Evolutionary conservation across 2,329 filamentous ascomycete genomes (phyloP), one percentile per base, ranked within the genome.

Genomic region (Beauveria pseudobassiana): DNA sequence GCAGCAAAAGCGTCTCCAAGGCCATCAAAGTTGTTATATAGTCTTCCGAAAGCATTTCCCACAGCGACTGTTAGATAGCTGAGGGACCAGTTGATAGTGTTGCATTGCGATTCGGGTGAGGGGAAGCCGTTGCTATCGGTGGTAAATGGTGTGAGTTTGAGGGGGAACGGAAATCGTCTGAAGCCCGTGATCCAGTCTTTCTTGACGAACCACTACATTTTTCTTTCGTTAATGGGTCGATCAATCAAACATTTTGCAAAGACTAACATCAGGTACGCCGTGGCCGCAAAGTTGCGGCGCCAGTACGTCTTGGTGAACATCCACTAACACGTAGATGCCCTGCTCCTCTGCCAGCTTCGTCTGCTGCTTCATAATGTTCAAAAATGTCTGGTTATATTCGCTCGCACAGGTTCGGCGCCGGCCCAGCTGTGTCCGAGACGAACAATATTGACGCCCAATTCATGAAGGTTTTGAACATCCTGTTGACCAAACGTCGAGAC

Each of bases 1-100:
- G 65, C 58, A 2, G 65, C 63, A 46, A 66, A 66, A 1, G 65
- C 63, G 28, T 66, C 65, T 3, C 63, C 63, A 10, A 66, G 63
- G 0, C 65, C 65, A 43, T 66, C 65, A 26, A 62, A 57, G 40
- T 66, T 66, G 48, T 63, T 62, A 61, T 66, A 66, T 16, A 66
- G 52, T 24, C 65, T 45, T 20, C 65, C 65, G 28, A 66, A 66
- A 2, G 65, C 65, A 45, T 66, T 63, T n/a, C 61, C 48, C 3
- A 64, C 52, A 20, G 63, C 63, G 12, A 65, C 62, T 3, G 63
- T 63, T 3, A 62, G 62, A 53, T 66, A 66, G 42, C 63, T 64
- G 42, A 66, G 42, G 9, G 62, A 49, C 65, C 65, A 66, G 62
- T 65, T 59, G 26, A 65, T 57, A 3, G 28, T 61, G 53, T 18